Evolutionary conservation across 2,329 filamentous ascomycete species (phyloP).

Genomic region (Zarea fungicola): DNA sequence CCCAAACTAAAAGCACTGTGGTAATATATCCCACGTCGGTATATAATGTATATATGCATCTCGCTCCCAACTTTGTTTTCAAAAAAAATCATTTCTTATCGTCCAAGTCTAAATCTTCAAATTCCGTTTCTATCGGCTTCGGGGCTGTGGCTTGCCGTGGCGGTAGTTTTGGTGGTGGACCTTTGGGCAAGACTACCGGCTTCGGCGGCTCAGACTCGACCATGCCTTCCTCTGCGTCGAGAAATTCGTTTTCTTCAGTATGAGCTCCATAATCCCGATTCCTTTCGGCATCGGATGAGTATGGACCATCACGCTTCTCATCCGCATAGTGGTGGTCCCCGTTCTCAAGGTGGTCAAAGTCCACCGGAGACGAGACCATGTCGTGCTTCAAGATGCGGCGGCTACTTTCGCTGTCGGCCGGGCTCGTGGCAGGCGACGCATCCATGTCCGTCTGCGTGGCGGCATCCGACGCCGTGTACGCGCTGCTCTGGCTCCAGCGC

Average conservation of each 20-base stretch:
- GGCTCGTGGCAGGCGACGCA: not conserved
- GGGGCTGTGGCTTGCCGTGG: not conserved
- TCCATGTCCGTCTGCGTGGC: conserved; percentile 4
- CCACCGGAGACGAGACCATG: not conserved
- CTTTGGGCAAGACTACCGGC: conserved; percentile 10
- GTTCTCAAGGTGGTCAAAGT: not conserved
- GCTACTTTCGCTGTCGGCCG: not conserved
- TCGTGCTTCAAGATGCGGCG: not conserved
- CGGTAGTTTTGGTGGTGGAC: conserved; percentile 9
- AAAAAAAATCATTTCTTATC: not conserved
- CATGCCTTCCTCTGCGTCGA: conserved; percentile 1
- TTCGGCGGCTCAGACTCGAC: not conserved
- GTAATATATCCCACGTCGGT: too few relatives aligned
- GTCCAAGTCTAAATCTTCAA: conserved; percentile 13
- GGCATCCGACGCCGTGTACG: not conserved
- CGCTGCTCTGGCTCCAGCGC: conserved; percentile 7
- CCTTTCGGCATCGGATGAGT: not conserved
- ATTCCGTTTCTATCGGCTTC: not conserved
- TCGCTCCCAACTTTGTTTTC: not conserved
- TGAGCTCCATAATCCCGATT: not conserved
- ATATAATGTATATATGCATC: too few relatives aligned
- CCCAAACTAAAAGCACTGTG: too few relatives aligned
- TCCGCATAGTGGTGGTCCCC: not conserved
- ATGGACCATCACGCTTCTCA: not conserved
- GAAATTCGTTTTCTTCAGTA: not conserved